Conservation (phyloP, 2,329 filamentous ascomycete genomes). For the Sporothrix luriei region DNA sequence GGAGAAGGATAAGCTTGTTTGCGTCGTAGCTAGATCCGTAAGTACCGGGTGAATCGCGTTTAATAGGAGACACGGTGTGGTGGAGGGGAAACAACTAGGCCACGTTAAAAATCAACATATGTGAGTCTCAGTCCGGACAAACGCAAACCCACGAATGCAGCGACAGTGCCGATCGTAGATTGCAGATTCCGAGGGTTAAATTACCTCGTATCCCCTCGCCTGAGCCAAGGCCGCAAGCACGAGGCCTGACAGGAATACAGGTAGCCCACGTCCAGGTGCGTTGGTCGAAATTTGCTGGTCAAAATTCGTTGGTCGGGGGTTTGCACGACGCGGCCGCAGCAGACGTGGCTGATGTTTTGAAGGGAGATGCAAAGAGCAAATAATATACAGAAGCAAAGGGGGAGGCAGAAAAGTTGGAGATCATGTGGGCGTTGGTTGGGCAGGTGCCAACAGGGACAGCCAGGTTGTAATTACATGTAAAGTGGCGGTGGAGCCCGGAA, state of each 20-base stretch:
- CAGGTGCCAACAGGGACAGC: conserved; percentile 4
- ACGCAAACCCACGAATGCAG: conserved; percentile 17
- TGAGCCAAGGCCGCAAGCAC: not conserved
- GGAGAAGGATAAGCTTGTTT: not conserved
- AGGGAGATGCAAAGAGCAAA: conserved; percentile 11
- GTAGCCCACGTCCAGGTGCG: conserved; percentile 10
- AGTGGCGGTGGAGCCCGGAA: conserved; percentile 14
- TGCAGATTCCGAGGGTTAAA: conserved; percentile 9
- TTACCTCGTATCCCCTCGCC: conserved; percentile 15
- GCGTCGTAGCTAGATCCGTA: not conserved
- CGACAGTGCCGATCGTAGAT: conserved; percentile 15
- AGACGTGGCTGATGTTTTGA: conserved; percentile 21
- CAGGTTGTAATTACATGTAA: conserved; percentile 5
- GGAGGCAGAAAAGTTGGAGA: conserved; percentile 11
- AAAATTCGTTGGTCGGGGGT: conserved; percentile 2
- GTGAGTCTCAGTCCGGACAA: conserved; percentile 3
- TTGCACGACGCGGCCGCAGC: conserved; percentile 10
- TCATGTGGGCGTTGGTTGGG: not conserved
- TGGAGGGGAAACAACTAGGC: not conserved
- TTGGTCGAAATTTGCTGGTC: not conserved
- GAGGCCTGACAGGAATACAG: not conserved
- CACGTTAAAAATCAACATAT: conserved; percentile 22
- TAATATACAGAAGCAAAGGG: not conserved
- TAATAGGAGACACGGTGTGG: not conserved
- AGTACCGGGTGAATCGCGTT: too few species aligned